Percentiles rank a stretch among this genome's conserved stretches.
Conservation (phyloP, 768 basidiomycete genomes). For the Mycena galopus region DNA sequence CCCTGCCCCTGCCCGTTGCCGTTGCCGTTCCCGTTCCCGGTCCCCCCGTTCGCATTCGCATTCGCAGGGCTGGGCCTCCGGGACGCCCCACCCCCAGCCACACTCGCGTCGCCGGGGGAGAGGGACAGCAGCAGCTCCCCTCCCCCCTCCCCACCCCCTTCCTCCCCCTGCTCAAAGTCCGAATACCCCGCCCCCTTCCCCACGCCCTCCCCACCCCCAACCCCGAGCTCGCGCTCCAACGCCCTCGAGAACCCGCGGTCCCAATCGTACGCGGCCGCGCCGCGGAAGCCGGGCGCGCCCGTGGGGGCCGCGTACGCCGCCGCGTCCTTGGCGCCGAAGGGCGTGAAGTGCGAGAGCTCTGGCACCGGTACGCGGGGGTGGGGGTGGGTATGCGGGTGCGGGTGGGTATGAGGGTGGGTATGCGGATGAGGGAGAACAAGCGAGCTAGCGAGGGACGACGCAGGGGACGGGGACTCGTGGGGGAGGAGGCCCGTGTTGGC, state of each 20-base stretch:
- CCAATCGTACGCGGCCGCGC: constrained; percentile 71
- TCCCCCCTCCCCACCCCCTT: too few relatives aligned
- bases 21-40: too few relatives aligned
- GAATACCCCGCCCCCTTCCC: too few relatives aligned
- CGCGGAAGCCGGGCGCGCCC: constrained; percentile 85
- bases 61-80: not conserved
- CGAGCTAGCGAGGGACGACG: constrained; percentile 31
- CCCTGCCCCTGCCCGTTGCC: too few relatives aligned
- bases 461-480: constrained; percentile 17
- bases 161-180: constrained; percentile 23
- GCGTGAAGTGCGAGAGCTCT: constrained; percentile 43
- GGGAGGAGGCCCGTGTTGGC: constrained; percentile 29
- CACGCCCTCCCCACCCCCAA: constrained; percentile 30
- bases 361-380: constrained; percentile 14
- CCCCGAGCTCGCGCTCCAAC: constrained; percentile 56
- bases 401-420: constrained; percentile 17
- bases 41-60: constrained; percentile 27
- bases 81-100: not conserved
- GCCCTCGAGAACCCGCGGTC: constrained; percentile 73
- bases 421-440: too few relatives aligned
- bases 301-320: constrained; percentile 54
- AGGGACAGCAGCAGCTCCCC: constrained; percentile 9
- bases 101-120: too few relatives aligned
- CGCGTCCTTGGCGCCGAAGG: constrained; percentile 63
- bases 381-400: not conserved